Evolutionary conservation across 164 flowering plant species (phyloP).

Genomic region (Stephania japonica): DNA sequence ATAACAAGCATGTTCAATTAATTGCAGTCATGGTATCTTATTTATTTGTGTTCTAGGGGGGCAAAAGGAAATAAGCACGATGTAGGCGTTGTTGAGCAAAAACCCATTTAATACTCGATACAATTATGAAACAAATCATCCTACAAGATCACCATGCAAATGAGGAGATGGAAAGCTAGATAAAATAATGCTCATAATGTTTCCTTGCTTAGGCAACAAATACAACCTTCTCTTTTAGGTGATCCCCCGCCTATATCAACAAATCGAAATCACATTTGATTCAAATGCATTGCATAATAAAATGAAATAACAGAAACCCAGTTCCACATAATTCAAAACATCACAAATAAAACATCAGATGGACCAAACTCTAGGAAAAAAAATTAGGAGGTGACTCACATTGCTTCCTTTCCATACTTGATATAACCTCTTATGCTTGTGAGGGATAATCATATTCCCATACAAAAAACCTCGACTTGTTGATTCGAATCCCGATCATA

Average conservation of each 20-base stretch:
- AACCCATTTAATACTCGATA: too few species aligned
- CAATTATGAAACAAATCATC: too few species aligned
- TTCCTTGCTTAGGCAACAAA: neutral
- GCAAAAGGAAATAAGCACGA: too few species aligned
- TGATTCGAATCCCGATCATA: neutral
- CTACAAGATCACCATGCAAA: too few species aligned
- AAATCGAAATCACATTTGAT: neutral
- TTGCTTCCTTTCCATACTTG: conserved; percentile 21
- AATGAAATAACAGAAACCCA: neutral
- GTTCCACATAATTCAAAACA: neutral
- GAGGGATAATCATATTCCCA: neutral
- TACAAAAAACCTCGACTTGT: neutral
- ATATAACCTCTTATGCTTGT: conserved; percentile 15
- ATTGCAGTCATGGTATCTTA: too few species aligned
- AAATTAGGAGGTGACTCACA: conserved; percentile 7
- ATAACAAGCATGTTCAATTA: too few species aligned
- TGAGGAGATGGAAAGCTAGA: too few species aligned
- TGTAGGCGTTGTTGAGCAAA: too few species aligned
- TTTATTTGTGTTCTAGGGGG: too few species aligned
- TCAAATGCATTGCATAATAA: neutral
- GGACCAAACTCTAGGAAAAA: neutral
- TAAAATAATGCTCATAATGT: neutral
- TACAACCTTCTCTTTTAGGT: neutral
- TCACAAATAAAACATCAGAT: neutral
- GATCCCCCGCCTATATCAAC: neutral